These are phyloP conservation scores for Amylocarpus encephaloides DNA, from an alignment of 2,329 filamentous ascomycete species.

Conservation along the genomic window DNA sequence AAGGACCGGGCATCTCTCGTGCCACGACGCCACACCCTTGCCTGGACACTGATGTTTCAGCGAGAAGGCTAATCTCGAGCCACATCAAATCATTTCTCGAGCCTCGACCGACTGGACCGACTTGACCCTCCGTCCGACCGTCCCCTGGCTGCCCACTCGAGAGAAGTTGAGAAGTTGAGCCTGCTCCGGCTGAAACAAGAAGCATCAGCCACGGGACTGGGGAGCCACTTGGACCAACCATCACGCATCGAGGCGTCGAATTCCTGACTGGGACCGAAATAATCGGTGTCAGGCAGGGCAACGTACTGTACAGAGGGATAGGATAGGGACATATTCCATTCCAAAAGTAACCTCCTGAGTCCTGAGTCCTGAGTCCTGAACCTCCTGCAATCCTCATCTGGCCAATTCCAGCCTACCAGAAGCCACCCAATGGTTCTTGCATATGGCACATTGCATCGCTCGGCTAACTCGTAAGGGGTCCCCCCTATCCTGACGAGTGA, in stretches of 20 bases:
- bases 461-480: not conserved
- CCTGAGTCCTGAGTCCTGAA: too few species aligned
- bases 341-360: slow-evolving; percentile 1
- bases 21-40: slow-evolving; percentile 7
- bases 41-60: not conserved
- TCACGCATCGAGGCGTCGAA: slow-evolving; percentile 5
- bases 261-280: slow-evolving; percentile 23
- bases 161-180: not conserved
- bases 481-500: not conserved
- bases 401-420: not conserved
- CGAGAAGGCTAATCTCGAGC: not conserved
- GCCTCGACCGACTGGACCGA: too few species aligned
- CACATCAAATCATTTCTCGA: not conserved
- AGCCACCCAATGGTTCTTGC: not conserved
- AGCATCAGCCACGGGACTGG: not conserved
- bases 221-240: slow-evolving; percentile 19
- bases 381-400: slow-evolving; percentile 6
- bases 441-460: not conserved
- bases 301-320: slow-evolving; percentile 3
- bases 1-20: slow-evolving; percentile 10
- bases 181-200: slow-evolving; percentile 10
- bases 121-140: not conserved
- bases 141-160: slow-evolving; percentile 2
- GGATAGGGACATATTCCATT: slow-evolving; percentile 2
- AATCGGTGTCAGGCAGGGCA: slow-evolving; percentile 9